Evolutionary conservation across 306 rosid genomes (phyloP).

Genomic region (Vigna radiata): DNA sequence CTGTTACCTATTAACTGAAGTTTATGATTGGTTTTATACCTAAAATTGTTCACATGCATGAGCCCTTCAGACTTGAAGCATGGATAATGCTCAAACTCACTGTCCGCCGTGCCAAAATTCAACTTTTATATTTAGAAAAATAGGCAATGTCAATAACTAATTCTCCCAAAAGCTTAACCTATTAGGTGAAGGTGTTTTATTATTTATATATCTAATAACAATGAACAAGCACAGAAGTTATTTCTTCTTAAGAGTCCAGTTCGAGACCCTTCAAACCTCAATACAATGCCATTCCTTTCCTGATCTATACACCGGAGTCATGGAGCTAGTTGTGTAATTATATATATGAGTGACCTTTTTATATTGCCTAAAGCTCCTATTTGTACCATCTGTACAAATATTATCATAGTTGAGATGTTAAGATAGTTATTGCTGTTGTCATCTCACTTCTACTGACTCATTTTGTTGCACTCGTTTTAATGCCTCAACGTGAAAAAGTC

Average conservation of each 20-base stretch:
- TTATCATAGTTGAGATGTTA: neutral
- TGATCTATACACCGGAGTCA: neutral
- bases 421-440: neutral
- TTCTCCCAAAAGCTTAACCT: neutral
- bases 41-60: neutral
- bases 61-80: no score
- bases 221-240: neutral
- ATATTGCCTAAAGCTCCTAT: slow-evolving; percentile 16
- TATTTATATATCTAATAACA: neutral
- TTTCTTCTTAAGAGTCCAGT: neutral
- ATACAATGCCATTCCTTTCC: neutral
- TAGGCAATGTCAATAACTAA: neutral
- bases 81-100: no score
- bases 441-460: neutral
- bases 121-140: neutral
- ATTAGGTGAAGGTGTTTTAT: neutral
- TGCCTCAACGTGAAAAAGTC: neutral
- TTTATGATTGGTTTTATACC: slow-evolving; percentile 1
- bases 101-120: neutral
- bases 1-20: neutral
- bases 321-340: neutral
- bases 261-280: neutral
- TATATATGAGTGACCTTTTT: neutral
- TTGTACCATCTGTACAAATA: neutral
- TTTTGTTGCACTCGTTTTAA: neutral